Base-by-base conservation (phyloP, 1,284 basidiomycete species). In the Filobasidium uniguttulatum region DNA sequence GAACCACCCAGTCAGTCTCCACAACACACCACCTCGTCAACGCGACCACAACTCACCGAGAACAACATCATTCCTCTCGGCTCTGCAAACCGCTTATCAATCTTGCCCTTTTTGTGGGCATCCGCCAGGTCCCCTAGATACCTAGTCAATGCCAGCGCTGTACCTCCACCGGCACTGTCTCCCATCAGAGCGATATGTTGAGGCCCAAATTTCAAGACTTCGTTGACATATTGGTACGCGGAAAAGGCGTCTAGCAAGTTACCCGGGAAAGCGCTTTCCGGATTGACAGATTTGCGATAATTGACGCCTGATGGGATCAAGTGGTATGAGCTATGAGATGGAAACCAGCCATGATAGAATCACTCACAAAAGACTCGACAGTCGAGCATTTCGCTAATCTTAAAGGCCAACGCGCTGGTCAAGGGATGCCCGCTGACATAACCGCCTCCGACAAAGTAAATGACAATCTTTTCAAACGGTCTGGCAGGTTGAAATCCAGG, bases 121-220 rank as follows among this genome's bases (percentile, higher is more conserved):
- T 51, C 48, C 34, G 51, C 45, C 33, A 56, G 36, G 7, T 57
- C 59, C 6, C 50, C 55, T 8, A 60, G 38, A 50, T 58, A 59
- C 12, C 57, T 47, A 6, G 57, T 53, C 35, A 60, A 37, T 0
- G 51, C 48, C n/a, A 58, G 46, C 4, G 40, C 43, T 10, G 52
- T 44, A 28, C 53, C 54, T 1, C 50, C 58, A 14, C 58, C 58
- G 1, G 58, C 57, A 20, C 55, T 57, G 37, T 59, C 58, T 15
- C 58, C 58, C 48, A 53, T 53, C 20, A 56, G 46, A 31, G 51
- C 41, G 38, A 59, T 56, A 28, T 57, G 52, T 47, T 52, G 26
- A 10, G 57, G 50, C 7, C 46, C 22, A 40, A 59, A 55, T 1
- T 54, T 54, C 7, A 55, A 45, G 6, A 52, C 36, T 14, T 52